A percentile compares a stretch with the other conserved stretches of the same genome.
Evolutionary conservation across 2,329 filamentous ascomycete genomes (phyloP).

Genomic region (Aspergillus awamori): DNA sequence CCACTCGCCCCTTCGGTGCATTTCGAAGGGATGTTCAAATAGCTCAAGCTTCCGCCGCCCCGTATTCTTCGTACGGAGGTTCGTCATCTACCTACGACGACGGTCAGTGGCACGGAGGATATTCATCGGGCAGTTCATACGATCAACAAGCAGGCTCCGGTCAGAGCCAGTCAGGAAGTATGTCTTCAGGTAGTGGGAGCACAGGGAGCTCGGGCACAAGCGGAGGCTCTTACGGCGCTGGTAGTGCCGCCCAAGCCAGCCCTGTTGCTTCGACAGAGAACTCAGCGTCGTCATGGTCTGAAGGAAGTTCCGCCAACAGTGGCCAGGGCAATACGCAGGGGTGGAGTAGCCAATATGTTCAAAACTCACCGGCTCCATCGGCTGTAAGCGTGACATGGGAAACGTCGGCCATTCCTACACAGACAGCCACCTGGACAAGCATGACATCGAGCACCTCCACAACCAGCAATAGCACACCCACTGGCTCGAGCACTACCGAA

Average conservation of each 20-base stretch:
- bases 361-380: not conserved
- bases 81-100: not conserved
- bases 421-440: not conserved
- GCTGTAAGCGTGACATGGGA: not conserved
- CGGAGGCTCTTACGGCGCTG: not conserved
- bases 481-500: not conserved
- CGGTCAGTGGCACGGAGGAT: not conserved
- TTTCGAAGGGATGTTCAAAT: not conserved
- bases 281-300: not conserved
- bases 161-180: not conserved
- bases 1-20: not conserved
- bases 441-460: not conserved
- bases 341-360: not conserved
- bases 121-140: not conserved
- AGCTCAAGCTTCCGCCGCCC: not conserved
- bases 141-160: not conserved
- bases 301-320: not conserved
- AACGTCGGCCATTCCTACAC: not conserved
- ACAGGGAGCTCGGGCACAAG: not conserved
- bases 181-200: not conserved
- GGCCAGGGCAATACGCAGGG: not conserved
- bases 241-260: not conserved
- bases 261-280: not conserved
- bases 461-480: not conserved
- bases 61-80: not conserved